Evolutionary conservation across 1,284 basidiomycete species (phyloP).

Genomic region (Puccinia coronata): DNA sequence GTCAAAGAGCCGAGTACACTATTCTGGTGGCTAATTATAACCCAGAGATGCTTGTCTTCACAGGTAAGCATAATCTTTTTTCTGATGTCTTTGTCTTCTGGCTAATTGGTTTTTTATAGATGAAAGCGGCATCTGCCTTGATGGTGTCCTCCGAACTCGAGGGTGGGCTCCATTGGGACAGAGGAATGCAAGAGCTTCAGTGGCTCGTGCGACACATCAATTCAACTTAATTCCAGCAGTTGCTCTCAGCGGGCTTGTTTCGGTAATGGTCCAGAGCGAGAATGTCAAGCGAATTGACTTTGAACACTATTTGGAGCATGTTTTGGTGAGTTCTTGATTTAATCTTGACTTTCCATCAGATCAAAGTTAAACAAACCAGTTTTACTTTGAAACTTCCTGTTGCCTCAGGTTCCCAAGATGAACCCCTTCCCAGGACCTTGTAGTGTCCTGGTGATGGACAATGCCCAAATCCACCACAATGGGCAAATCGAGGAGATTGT

Average conservation of each 20-base stretch:
- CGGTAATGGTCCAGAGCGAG: neutral
- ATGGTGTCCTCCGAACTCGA: neutral
- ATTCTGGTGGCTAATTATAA: neutral
- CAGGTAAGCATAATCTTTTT: neutral
- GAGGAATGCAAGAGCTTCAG: neutral
- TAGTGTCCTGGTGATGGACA: conserved; percentile 10
- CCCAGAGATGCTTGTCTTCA: neutral
- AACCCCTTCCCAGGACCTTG: neutral
- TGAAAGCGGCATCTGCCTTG: neutral
- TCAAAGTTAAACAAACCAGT: too few species aligned
- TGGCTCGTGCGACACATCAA: neutral
- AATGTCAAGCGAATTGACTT: neutral
- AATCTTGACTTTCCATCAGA: too few species aligned
- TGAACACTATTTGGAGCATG: conserved; percentile 12
- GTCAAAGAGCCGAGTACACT: neutral
- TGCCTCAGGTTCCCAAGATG: neutral
- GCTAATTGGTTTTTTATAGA: neutral
- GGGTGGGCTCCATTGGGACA: conserved; percentile 5
- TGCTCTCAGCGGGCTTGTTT: neutral
- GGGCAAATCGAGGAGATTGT: neutral
- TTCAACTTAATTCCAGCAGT: conserved; percentile 24
- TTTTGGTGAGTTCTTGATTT: conserved; percentile 26
- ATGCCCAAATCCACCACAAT: neutral
- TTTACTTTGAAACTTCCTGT: too few species aligned
- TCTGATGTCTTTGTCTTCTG: too few species aligned